Evolutionary conservation across 352 stramenopile genomes (phyloP).

Genomic region (Thalassiosira hispida): DNA sequence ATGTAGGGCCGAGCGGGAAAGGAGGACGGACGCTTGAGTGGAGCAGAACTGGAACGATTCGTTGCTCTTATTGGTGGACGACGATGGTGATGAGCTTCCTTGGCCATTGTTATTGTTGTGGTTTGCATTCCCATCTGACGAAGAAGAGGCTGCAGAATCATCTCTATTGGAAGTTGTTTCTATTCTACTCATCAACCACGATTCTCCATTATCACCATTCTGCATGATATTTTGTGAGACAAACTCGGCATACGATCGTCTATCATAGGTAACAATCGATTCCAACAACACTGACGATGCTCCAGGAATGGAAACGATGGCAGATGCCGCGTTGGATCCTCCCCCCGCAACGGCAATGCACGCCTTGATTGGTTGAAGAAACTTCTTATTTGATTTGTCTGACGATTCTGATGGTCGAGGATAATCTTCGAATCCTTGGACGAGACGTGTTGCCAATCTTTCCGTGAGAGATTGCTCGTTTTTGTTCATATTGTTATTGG

Average conservation of each 20-base stretch:
- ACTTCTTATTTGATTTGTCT: neutral
- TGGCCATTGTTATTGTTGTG: conserved; percentile 4
- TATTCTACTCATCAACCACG: neutral
- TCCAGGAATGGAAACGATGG: conserved; percentile 64
- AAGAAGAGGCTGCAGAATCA: neutral
- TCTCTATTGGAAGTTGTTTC: neutral
- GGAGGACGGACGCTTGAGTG: conserved; percentile 48
- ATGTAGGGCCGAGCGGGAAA: conserved; percentile 58
- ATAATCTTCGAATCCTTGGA: neutral
- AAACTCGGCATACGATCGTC: conserved; percentile 68
- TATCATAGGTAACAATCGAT: conserved; percentile 68
- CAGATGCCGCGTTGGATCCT: conserved; percentile 61
- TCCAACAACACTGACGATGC: conserved; percentile 73
- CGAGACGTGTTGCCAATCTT: conserved; percentile 7
- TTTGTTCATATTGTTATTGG: neutral
- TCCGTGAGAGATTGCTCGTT: conserved; percentile 8
- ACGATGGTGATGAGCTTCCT: neutral
- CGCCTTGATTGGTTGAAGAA: conserved; percentile 24
- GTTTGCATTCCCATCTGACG: too few relatives aligned
- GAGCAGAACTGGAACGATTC: conserved; percentile 59
- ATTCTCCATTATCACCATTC: neutral
- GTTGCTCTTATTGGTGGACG: neutral
- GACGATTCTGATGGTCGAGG: neutral
- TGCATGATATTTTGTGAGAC: conserved; percentile 37
- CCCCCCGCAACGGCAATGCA: conserved; percentile 73